A percentile compares a stretch with the other conserved stretches of the same genome.
Evolutionary conservation across 495 filamentous ascomycete genomes (phyloP).

Genomic region (Parmelia sp.): DNA sequence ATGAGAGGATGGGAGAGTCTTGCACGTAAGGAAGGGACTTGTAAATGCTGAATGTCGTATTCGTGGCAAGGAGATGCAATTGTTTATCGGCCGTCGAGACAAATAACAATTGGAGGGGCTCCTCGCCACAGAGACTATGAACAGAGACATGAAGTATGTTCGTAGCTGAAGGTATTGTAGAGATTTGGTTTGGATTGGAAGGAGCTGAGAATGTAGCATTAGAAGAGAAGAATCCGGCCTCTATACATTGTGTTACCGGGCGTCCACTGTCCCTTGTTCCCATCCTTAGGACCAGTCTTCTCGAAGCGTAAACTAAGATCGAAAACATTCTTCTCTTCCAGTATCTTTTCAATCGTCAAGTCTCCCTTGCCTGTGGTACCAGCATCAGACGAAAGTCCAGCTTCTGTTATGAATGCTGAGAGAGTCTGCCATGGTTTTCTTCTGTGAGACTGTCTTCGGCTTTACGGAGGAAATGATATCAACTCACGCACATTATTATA

Average conservation of each 20-base stretch:
- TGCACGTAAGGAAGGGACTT: constrained; percentile 39
- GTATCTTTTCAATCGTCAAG: constrained; percentile 56
- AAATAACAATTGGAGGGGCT: constrained; percentile 30
- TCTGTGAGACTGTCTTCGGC: not conserved
- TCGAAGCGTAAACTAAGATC: constrained; percentile 54
- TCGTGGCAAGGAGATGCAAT: constrained; percentile 40
- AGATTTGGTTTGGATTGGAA: constrained; percentile 36
- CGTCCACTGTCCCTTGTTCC: constrained; percentile 40
- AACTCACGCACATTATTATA: constrained; percentile 44
- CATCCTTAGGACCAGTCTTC: constrained; percentile 42
- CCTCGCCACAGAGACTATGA: constrained; percentile 29
- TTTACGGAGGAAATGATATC: not conserved
- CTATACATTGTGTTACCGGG: constrained; percentile 40
- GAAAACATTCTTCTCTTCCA: constrained; percentile 60
- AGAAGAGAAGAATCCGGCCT: constrained; percentile 1
- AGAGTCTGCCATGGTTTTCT: constrained; percentile 39
- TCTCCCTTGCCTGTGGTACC: constrained; percentile 35
- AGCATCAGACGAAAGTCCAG: constrained; percentile 46
- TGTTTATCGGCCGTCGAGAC: constrained; percentile 50
- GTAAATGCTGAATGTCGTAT: constrained; percentile 26
- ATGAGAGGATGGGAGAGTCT: constrained; percentile 56
- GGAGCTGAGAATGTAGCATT: constrained; percentile 39
- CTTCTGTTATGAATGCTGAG: constrained; percentile 55
- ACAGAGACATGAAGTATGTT: constrained; percentile 52
- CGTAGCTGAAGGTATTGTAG: constrained; percentile 41